Percentiles rank a stretch among this genome's conserved stretches.
Evolutionary conservation across 2,329 filamentous ascomycete species (phyloP).

Genomic region (Epichloe gansuensis): DNA sequence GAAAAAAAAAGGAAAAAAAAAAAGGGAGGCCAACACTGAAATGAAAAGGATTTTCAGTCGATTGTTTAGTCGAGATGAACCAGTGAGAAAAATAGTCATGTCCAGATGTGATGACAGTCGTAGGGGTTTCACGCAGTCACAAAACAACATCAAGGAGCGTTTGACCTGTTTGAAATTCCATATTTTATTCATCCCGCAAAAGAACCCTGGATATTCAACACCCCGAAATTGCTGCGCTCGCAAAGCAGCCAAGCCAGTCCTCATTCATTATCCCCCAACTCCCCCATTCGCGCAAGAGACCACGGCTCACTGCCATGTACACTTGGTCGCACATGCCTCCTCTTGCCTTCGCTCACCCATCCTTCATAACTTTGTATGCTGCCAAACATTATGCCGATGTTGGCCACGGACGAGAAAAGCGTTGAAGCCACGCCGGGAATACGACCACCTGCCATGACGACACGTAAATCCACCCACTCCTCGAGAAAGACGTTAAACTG

Average conservation of each 20-base stretch:
- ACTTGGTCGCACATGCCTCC: background rate
- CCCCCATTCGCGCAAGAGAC: background rate
- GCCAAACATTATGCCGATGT: background rate
- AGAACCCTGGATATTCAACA: background rate
- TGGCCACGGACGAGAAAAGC: background rate
- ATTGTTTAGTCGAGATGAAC: too few relatives aligned
- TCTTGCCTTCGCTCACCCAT: background rate
- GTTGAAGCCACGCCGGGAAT: background rate
- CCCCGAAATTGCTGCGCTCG: background rate
- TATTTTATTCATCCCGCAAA: background rate
- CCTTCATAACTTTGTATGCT: background rate
- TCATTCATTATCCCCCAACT: background rate
- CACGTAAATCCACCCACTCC: background rate
- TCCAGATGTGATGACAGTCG: too few relatives aligned
- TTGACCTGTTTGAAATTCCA: background rate
- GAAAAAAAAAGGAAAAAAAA: too few relatives aligned
- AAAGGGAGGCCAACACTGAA: too few relatives aligned
- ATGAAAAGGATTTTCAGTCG: too few relatives aligned
- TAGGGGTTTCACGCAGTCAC: too few relatives aligned
- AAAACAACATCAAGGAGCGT: background rate
- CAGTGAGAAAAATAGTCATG: too few relatives aligned
- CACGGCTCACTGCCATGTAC: background rate
- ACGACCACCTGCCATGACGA: too few relatives aligned
- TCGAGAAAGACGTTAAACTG: background rate
- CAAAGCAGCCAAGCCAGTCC: background rate